Evolutionary conservation across 257 asterid genomes (phyloP).

Genomic region (Jacaranda copaia): DNA sequence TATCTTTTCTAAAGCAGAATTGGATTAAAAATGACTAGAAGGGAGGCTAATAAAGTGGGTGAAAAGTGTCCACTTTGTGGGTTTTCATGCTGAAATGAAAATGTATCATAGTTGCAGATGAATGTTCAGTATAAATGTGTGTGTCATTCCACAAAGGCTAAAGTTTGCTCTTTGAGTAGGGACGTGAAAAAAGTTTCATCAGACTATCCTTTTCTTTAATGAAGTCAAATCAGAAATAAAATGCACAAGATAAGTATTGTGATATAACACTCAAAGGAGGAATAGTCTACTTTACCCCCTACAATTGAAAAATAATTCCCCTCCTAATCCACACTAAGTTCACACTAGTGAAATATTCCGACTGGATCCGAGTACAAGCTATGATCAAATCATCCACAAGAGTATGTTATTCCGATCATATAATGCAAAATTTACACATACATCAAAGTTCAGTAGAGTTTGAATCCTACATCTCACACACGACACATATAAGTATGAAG

Average conservation of each 20-base stretch:
- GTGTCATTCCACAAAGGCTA: neutral
- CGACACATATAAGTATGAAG: too few species aligned
- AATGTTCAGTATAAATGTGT: neutral
- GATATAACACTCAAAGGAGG: too few species aligned
- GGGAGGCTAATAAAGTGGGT: conserved; percentile 13
- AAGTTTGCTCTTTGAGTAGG: neutral
- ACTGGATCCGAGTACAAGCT: too few species aligned
- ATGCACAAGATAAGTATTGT: neutral
- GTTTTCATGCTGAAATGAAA: neutral
- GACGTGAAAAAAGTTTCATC: conserved; percentile 8
- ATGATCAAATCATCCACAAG: too few species aligned
- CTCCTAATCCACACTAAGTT: too few species aligned
- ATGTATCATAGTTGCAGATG: neutral
- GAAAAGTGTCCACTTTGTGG: conserved; percentile 20
- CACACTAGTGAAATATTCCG: too few species aligned
- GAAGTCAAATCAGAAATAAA: neutral
- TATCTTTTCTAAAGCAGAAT: conserved; percentile 32
- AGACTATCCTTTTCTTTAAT: conserved; percentile 3
- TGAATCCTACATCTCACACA: too few species aligned
- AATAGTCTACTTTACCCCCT: too few species aligned
- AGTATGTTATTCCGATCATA: too few species aligned
- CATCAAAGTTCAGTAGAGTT: too few species aligned
- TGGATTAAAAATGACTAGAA: neutral
- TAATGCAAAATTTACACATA: too few species aligned
- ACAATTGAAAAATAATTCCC: too few species aligned